phyloP scores from a whole-genome alignment of 768 basidiomycete genomes.

The Strobilomyces confusus region DNA sequence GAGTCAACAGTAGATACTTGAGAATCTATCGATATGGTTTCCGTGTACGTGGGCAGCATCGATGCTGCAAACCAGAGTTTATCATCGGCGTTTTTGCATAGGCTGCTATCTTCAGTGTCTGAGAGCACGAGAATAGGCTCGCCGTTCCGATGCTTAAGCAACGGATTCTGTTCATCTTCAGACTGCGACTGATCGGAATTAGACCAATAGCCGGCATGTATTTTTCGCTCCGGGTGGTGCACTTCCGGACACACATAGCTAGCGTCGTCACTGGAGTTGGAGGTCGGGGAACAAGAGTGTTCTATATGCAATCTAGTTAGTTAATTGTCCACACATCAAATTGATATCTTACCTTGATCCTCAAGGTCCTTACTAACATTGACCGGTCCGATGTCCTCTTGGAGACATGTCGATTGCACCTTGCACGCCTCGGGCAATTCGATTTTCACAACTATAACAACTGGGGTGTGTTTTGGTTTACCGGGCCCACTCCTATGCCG shows the following conservation, averaged over 20 bases:
- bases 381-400: not conserved
- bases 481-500: slow-evolving; percentile 7
- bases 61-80: slow-evolving; percentile 35
- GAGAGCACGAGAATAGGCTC: slow-evolving; percentile 17
- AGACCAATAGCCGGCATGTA: slow-evolving; percentile 22
- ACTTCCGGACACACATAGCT: slow-evolving; percentile 14
- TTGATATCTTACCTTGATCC: slow-evolving; percentile 7
- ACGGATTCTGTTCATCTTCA: slow-evolving; percentile 20
- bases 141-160: slow-evolving; percentile 8
- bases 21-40: slow-evolving; percentile 32
- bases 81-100: not conserved
- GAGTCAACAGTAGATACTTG: slow-evolving; percentile 32
- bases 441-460: slow-evolving; percentile 20
- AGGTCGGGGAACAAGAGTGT: slow-evolving; percentile 5
- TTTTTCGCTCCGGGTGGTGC: slow-evolving; percentile 4
- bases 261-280: slow-evolving; percentile 7
- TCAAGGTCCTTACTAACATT: slow-evolving; percentile 1
- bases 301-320: not conserved
- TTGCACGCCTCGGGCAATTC: slow-evolving; percentile 7
- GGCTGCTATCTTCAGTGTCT: slow-evolving; percentile 8
- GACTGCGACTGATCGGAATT: slow-evolving; percentile 16
- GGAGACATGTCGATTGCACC: not conserved
- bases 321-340: not conserved
- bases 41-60: slow-evolving; percentile 42
- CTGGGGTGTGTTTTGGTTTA: slow-evolving; percentile 8